These are phyloP conservation scores for Emergomyces orientalis DNA, from an alignment of 2,329 filamentous ascomycete species.

Conservation along the genomic window DNA sequence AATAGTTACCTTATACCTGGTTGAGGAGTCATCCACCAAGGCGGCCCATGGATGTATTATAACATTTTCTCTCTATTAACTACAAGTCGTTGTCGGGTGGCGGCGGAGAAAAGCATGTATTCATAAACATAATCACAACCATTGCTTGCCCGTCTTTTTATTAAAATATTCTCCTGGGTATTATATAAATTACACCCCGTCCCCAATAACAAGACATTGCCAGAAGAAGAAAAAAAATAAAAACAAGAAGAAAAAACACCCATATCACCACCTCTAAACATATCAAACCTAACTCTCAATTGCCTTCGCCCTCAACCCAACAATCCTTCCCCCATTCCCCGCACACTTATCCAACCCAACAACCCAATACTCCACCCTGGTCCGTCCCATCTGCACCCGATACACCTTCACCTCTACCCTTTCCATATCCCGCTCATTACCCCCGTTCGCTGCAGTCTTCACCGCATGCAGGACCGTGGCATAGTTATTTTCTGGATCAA, in stretches of 20 bases:
- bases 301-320: conserved; percentile 69
- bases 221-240: not conserved
- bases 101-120: too few species aligned
- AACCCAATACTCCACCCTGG: conserved; percentile 70
- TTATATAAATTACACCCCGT: too few species aligned
- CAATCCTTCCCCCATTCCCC: conserved; percentile 49
- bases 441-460: conserved; percentile 25
- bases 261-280: too few species aligned
- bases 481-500: conserved; percentile 66
- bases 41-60: too few species aligned
- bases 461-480: conserved; percentile 45
- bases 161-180: too few species aligned
- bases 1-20: too few species aligned
- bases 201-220: too few species aligned
- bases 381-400: conserved; percentile 52
- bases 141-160: too few species aligned
- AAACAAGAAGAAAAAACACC: not conserved
- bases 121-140: too few species aligned
- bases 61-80: too few species aligned
- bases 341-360: conserved; percentile 49
- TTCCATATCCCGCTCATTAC: conserved; percentile 39
- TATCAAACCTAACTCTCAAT: conserved; percentile 50
- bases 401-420: conserved; percentile 61
- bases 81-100: too few species aligned
- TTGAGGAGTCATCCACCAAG: too few species aligned